These are phyloP conservation scores for Auricularia sp. DNA, from an alignment of 768 basidiomycete species.

Conservation along the genomic window DNA sequence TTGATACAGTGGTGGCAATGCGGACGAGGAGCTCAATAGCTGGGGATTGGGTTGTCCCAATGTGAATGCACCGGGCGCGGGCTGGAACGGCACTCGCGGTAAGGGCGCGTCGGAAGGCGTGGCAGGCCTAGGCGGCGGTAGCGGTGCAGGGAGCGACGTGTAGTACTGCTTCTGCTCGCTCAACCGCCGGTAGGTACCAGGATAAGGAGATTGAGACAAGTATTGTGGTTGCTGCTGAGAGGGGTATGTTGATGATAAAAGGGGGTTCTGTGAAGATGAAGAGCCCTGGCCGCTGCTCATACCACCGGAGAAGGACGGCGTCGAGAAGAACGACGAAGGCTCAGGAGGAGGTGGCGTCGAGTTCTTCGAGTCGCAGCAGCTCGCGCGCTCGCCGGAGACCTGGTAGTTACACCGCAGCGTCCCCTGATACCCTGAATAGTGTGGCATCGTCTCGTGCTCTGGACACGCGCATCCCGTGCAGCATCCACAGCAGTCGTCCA, in stretches of 20 bases:
- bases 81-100: neutral
- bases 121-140: neutral
- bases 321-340: neutral
- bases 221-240: neutral
- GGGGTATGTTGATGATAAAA: neutral
- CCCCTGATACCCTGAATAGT: neutral
- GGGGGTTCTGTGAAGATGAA: neutral
- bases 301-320: neutral
- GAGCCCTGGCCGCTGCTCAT: neutral
- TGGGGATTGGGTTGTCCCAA: neutral
- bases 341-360: neutral
- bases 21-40: neutral
- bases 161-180: neutral
- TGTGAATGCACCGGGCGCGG: neutral
- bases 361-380: neutral
- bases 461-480: slow-evolving; percentile 17
- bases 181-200: neutral
- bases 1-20: neutral
- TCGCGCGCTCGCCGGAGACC: neutral
- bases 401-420: neutral
- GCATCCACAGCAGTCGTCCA: slow-evolving; percentile 45
- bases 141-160: neutral
- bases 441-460: neutral
- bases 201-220: neutral
- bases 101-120: neutral